Evolutionary conservation across 129 eudicot genomes (phyloP).

Genomic region (sunflower (Helianthus annuus)): HanXRQr2.0-SUNRISE NC_035434.2:64112145-64112644

Average conservation of each 20-base stretch:
- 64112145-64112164: slow-evolving; percentile 72
- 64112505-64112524: not conserved
- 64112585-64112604: too few relatives aligned
- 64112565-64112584: too few relatives aligned
- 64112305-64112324: too few relatives aligned
- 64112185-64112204: slow-evolving; percentile 73
- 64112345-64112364: too few relatives aligned
- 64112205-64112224: slow-evolving; percentile 58
- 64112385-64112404: too few relatives aligned
- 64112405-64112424: too few relatives aligned
- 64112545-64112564: not conserved
- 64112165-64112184: slow-evolving; percentile 81
- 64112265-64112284: slow-evolving; percentile 45
- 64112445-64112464: slow-evolving; percentile 6
- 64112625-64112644: slow-evolving; percentile 3
- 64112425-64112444: not conserved
- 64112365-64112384: too few relatives aligned
- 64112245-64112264: slow-evolving; percentile 6
- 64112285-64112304: too few relatives aligned
- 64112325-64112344: too few relatives aligned
- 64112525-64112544: not conserved
- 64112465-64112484: slow-evolving; percentile 7
- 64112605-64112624: not conserved
- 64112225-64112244: slow-evolving; percentile 11
- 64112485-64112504: slow-evolving; percentile 4